phyloP scores from a whole-genome alignment of 768 basidiomycete species.

The Suillus brevipes region DNA sequence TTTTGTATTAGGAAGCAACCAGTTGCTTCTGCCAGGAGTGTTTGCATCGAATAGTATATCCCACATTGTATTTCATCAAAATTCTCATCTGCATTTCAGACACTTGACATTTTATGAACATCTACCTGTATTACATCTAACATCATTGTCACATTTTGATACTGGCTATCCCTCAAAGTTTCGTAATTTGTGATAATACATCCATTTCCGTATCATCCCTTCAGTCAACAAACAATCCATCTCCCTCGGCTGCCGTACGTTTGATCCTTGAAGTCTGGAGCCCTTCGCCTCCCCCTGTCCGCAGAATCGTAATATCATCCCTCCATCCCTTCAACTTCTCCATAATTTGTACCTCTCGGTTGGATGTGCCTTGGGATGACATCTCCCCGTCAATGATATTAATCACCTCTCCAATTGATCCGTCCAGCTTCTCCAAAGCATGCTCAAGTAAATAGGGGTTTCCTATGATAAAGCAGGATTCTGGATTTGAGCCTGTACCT shows the following conservation, averaged over 20 bases:
- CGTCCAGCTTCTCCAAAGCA: slow-evolving; percentile 45
- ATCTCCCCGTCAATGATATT: slow-evolving; percentile 45
- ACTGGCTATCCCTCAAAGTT: background rate
- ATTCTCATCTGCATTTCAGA: background rate
- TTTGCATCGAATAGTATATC: background rate
- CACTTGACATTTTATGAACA: background rate
- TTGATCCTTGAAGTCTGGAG: background rate
- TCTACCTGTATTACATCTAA: background rate
- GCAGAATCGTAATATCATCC: slow-evolving; percentile 39
- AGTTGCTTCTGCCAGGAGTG: background rate
- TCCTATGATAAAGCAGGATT: slow-evolving; percentile 35
- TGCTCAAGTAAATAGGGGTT: slow-evolving; percentile 49
- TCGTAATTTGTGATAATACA: background rate
- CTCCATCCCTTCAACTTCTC: slow-evolving; percentile 45
- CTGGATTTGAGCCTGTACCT: slow-evolving; percentile 19
- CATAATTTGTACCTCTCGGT: slow-evolving; percentile 35
- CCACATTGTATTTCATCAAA: background rate
- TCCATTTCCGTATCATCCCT: background rate
- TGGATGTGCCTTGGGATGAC: slow-evolving; percentile 34
- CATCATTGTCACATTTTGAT: background rate
- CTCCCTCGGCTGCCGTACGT: slow-evolving; percentile 16
- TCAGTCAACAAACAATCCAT: slow-evolving; percentile 31
- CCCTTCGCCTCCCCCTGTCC: slow-evolving; percentile 6
- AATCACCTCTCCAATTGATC: slow-evolving; percentile 44
- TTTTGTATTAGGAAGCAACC: slow-evolving; percentile 37